A percentile compares a stretch with the other conserved stretches of the same genome.
Evolutionary conservation across 2,329 filamentous ascomycete genomes (phyloP).

Genomic region (Aspergillus floridensis): DNA sequence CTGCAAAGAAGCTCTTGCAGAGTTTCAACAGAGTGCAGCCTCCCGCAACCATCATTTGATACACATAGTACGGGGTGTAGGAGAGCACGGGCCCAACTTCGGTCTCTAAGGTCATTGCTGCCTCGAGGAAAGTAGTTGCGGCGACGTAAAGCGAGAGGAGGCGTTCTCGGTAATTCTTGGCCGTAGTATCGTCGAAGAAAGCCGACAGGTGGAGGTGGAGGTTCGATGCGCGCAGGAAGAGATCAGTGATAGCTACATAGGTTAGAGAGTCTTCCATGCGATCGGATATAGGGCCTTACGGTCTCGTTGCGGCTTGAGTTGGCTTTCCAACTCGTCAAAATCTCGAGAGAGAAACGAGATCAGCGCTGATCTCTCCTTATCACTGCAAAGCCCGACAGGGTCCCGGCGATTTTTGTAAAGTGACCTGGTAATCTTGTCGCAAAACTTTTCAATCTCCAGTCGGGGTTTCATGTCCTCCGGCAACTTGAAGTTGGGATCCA

Average conservation of each 20-base stretch:
- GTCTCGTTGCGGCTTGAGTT: constrained; percentile 43
- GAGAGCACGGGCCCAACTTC: constrained; percentile 49
- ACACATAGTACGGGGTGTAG: constrained; percentile 61
- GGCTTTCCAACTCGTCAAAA: constrained; percentile 53
- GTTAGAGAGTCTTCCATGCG: not conserved
- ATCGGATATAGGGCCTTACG: constrained; percentile 27
- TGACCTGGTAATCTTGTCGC: constrained; percentile 55
- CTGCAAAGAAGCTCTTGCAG: constrained; percentile 63
- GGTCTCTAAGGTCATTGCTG: constrained; percentile 45
- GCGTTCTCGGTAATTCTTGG: constrained; percentile 47
- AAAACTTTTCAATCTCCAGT: constrained; percentile 58
- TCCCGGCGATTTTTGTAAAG: constrained; percentile 58
- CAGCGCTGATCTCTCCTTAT: constrained; percentile 45
- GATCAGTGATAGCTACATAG: constrained; percentile 42
- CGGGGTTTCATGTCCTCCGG: constrained; percentile 52
- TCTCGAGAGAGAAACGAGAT: constrained; percentile 47
- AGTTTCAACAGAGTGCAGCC: constrained; percentile 64
- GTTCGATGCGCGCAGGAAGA: constrained; percentile 48
- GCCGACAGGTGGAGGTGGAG: constrained; percentile 50
- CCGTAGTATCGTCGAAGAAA: constrained; percentile 49
- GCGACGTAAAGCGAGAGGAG: constrained; percentile 47
- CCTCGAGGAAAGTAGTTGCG: constrained; percentile 48
- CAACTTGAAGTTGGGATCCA: constrained; percentile 48
- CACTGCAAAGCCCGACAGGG: constrained; percentile 50
- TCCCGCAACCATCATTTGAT: constrained; percentile 65